Evolutionary conservation across 2,329 filamentous ascomycete genomes (phyloP).

Genomic region (Chrysoporthe puriensis): DNA sequence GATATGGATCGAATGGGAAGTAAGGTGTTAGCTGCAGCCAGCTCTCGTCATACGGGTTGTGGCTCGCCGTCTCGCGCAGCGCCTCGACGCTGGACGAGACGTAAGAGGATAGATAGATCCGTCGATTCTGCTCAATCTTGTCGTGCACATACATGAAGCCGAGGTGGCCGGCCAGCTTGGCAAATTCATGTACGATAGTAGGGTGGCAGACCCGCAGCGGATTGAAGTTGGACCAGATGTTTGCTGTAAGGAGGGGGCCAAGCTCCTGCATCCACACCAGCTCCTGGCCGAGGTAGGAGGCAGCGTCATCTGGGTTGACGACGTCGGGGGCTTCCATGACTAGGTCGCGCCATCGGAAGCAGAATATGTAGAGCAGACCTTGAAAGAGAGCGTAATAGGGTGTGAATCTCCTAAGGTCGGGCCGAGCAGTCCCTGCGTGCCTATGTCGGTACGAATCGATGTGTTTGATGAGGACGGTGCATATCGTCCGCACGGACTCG

Average conservation of each 20-base stretch:
- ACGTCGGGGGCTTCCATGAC: constrained; percentile 64
- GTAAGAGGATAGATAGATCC: constrained; percentile 76
- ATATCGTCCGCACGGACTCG: constrained; percentile 79
- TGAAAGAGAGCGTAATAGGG: constrained; percentile 89
- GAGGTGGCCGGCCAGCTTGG: constrained; percentile 82
- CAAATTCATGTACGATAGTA: constrained; percentile 88
- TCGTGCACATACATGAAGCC: constrained; percentile 88
- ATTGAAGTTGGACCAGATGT: constrained; percentile 88
- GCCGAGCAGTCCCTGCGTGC: constrained; percentile 75
- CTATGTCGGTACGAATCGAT: constrained; percentile 74
- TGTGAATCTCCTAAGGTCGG: constrained; percentile 81
- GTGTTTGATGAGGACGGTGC: constrained; percentile 76
- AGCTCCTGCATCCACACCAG: constrained; percentile 77
- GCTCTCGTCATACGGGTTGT: constrained; percentile 67
- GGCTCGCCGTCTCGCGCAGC: constrained; percentile 54
- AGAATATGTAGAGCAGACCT: constrained; percentile 91
- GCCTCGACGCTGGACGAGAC: constrained; percentile 59
- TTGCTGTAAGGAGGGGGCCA: constrained; percentile 72
- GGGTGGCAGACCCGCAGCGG: constrained; percentile 94
- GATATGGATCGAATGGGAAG: constrained; percentile 97
- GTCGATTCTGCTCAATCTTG: constrained; percentile 89
- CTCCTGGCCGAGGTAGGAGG: constrained; percentile 68
- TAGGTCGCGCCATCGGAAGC: constrained; percentile 95
- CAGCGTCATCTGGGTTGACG: constrained; percentile 65
- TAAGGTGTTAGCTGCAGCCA: constrained; percentile 89